Percentiles rank a stretch among this genome's conserved stretches.
Evolutionary conservation across 805 yeast genomes (phyloP).

Genomic region (Myxozyma lipomycoides): DNA sequence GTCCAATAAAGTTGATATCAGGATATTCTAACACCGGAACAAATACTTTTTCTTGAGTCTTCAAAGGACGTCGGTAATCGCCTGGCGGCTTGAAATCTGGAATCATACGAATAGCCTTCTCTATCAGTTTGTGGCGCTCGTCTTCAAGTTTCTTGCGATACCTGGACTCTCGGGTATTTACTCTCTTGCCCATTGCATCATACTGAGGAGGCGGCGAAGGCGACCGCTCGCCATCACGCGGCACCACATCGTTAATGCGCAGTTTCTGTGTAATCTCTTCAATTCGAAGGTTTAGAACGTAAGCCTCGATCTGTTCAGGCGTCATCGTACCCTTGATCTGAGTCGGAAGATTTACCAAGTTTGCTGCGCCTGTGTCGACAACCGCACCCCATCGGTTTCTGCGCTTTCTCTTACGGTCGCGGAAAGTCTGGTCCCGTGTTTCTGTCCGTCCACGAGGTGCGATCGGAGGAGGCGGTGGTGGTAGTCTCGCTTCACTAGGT

Average conservation of each 20-base stretch:
- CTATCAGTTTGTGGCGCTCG: slow-evolving; percentile 78
- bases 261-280: slow-evolving; percentile 71
- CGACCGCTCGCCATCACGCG: slow-evolving; percentile 51
- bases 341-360: slow-evolving; percentile 39
- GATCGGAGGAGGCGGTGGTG: slow-evolving; percentile 5
- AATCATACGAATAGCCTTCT: slow-evolving; percentile 62
- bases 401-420: slow-evolving; percentile 23
- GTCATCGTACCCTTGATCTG: slow-evolving; percentile 50
- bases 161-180: slow-evolving; percentile 75
- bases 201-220: slow-evolving; percentile 93
- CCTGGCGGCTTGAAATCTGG: slow-evolving; percentile 78
- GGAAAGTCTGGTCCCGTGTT: slow-evolving; percentile 3
- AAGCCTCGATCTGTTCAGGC: slow-evolving; percentile 76
- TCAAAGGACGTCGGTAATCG: slow-evolving; percentile 67
- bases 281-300: slow-evolving; percentile 57
- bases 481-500: no score
- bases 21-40: slow-evolving; percentile 86
- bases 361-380: slow-evolving; percentile 34
- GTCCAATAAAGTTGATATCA: slow-evolving; percentile 84
- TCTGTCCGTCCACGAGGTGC: slow-evolving; percentile 14
- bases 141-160: slow-evolving; percentile 59
- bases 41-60: slow-evolving; percentile 73
- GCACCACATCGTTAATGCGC: slow-evolving; percentile 46
- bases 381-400: slow-evolving; percentile 35
- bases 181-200: slow-evolving; percentile 76